Percentiles rank a stretch among this genome's conserved stretches.
Evolutionary conservation across 2,329 filamentous ascomycete species (phyloP).

Genomic region (Didymosphaeria variabile): DNA sequence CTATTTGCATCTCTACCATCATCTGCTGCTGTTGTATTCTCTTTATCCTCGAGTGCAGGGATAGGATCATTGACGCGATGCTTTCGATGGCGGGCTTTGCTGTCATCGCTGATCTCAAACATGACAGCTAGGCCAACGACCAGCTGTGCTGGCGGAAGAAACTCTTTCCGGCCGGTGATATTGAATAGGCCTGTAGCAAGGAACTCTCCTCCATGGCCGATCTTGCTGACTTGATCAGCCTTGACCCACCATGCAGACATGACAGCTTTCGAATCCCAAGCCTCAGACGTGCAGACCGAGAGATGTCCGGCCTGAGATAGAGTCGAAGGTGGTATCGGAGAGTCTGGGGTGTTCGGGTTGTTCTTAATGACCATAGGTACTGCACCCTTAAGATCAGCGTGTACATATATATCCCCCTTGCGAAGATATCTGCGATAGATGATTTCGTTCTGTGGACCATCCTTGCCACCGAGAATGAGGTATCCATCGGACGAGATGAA

Average conservation of each 20-base stretch:
- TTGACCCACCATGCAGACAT: slow-evolving; percentile 98
- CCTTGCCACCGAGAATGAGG: slow-evolving; percentile 86
- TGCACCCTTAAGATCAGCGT: slow-evolving; percentile 87
- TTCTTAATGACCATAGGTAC: slow-evolving; percentile 92
- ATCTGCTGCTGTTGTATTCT: slow-evolving; percentile 26
- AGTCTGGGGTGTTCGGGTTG: slow-evolving; percentile 76
- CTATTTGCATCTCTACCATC: slow-evolving; percentile 38
- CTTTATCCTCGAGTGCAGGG: slow-evolving; percentile 17
- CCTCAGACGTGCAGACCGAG: slow-evolving; percentile 83
- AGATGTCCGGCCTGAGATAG: slow-evolving; percentile 88
- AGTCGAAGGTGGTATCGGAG: slow-evolving; percentile 90
- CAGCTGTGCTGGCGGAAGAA: slow-evolving; percentile 84
- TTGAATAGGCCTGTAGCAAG: slow-evolving; percentile 80
- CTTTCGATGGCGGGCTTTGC: slow-evolving; percentile 80
- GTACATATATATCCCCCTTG: slow-evolving; percentile 90
- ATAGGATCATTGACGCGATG: slow-evolving; percentile 67
- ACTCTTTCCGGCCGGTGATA: slow-evolving; percentile 88
- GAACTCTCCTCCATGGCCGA: slow-evolving; percentile 79
- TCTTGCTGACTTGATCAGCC: slow-evolving; percentile 89
- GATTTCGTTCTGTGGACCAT: slow-evolving; percentile 88
- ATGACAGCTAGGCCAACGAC: slow-evolving; percentile 87
- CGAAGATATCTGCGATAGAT: slow-evolving; percentile 87
- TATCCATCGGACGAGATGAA: slow-evolving; percentile 97
- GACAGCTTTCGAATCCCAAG: slow-evolving; percentile 95
- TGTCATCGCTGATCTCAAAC: slow-evolving; percentile 89